Evolutionary conservation across 2,329 filamentous ascomycete genomes (phyloP), one percentile per base, ranked within the genome.

Genomic region (Phialemonium atrogriseum): DNA sequence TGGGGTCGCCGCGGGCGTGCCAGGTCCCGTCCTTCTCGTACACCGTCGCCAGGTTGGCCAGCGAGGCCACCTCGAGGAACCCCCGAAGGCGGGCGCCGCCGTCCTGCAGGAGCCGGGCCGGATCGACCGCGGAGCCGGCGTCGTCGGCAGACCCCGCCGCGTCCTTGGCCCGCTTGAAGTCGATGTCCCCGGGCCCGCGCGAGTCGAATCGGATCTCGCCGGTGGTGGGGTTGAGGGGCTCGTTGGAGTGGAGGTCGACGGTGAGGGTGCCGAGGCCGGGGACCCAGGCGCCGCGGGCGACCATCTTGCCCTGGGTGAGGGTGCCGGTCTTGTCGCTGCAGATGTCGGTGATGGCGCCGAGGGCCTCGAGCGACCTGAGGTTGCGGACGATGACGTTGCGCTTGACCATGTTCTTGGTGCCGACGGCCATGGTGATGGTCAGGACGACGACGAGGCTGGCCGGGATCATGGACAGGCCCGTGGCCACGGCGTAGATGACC

Each of bases 311-410:
- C 44, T 77, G 72, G 7, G 74, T 78, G 29, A 79, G 58, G 2
- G 77, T 82, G 25, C 79, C 78, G 5, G 77, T 82, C 58, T 82
- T 81, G 62, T 81, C 77, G 23, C 75, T 80, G 54, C 77, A 81
- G 39, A 82, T 77, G 42, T 78, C 74, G 39, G 75, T 81, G n/a
- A 82, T 76, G 34, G 73, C 76, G 28, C 77, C 78, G 24, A 82
- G 68, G 11, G 77, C 77, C 46, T 82, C 78, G 6, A 82, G 65
- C 3, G 74, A 73, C 5, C 73, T 66, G 47, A 81, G 67, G 43
- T 77, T 77, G 37, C 69, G 60, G 17, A 74, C 67, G 32, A 75
- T 62, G 28, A 75, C 70, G 42, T 74, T 60, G 7, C 68, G 60
- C 42, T 65, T 62, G 7, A 67, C 67, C 67, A 74, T 72, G 10